Evolutionary conservation across 768 basidiomycete genomes (phyloP).

Genomic region (Termitomyces sp.): DNA sequence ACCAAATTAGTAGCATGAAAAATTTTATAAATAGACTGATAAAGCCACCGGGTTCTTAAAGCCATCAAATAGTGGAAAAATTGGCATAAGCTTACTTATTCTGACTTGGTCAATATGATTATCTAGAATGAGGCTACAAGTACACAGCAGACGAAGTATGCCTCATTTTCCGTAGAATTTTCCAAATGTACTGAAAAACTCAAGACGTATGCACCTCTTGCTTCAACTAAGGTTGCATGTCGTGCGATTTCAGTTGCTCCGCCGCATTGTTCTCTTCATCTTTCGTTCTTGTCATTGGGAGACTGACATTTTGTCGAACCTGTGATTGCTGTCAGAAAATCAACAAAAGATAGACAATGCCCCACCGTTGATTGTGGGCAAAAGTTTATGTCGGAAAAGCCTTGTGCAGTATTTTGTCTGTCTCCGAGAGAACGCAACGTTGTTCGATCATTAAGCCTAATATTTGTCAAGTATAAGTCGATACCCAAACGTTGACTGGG

Average conservation of each 20-base stretch:
- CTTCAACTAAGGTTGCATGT: background rate
- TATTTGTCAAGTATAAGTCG: too few relatives aligned
- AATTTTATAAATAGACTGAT: too few relatives aligned
- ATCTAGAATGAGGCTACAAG: too few relatives aligned
- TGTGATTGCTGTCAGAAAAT: background rate
- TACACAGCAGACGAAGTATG: too few relatives aligned
- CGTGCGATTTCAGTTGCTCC: background rate
- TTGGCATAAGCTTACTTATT: too few relatives aligned
- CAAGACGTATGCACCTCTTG: background rate
- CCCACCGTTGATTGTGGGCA: background rate
- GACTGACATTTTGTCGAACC: background rate
- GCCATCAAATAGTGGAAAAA: too few relatives aligned
- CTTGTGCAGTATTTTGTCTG: background rate
- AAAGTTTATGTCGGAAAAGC: background rate
- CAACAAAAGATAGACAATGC: background rate
- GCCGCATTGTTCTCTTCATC: background rate
- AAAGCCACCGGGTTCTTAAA: too few relatives aligned
- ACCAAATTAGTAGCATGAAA: too few relatives aligned
- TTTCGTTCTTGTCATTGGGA: background rate
- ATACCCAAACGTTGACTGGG: too few relatives aligned
- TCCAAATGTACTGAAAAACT: too few relatives aligned
- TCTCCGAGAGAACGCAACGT: background rate
- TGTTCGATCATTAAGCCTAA: background rate
- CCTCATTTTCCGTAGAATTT: too few relatives aligned
- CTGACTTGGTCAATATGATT: too few relatives aligned